Conservation (phyloP, 768 basidiomycete genomes). For the Suillus decipiens region DNA sequence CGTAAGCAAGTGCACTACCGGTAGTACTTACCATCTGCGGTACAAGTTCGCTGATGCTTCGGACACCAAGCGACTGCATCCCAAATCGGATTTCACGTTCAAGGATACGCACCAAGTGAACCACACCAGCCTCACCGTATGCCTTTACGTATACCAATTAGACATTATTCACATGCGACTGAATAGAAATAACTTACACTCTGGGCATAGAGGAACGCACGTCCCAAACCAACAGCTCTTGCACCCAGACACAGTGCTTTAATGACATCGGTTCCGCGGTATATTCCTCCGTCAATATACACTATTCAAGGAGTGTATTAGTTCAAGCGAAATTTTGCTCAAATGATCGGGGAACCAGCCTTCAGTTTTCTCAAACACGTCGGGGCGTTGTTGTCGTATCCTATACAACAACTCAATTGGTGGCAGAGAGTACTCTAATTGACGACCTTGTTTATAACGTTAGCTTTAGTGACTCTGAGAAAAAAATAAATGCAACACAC, state of each 20-base stretch:
- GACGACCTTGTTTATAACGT: constrained; percentile 48
- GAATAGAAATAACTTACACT: constrained; percentile 50
- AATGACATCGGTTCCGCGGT: constrained; percentile 84
- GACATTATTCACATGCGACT: constrained; percentile 2
- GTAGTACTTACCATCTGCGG: constrained; percentile 67
- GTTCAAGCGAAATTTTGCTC: constrained; percentile 8
- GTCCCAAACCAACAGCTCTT: constrained; percentile 81
- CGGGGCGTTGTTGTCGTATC: constrained; percentile 70
- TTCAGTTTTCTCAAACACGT: constrained; percentile 73
- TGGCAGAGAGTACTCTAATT: constrained; percentile 79
- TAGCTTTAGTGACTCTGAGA: neutral
- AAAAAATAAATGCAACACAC: constrained; percentile 33
- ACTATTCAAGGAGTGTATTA: constrained; percentile 42
- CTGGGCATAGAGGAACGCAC: constrained; percentile 85
- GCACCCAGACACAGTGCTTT: constrained; percentile 92
- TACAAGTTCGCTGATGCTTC: constrained; percentile 59
- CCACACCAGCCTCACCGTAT: constrained; percentile 72
- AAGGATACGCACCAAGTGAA: constrained; percentile 65
- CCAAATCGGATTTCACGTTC: constrained; percentile 75
- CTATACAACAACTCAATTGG: constrained; percentile 78
- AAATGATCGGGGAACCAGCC: constrained; percentile 36
- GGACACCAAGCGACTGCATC: constrained; percentile 77
- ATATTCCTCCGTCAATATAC: constrained; percentile 80
- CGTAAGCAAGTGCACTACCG: neutral
- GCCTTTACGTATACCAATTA: constrained; percentile 46